A percentile compares a stretch with the other conserved stretches of the same genome.
Evolutionary conservation across 345 rosid genomes (phyloP).

Genomic region (Cardamine resedifolia): DNA sequence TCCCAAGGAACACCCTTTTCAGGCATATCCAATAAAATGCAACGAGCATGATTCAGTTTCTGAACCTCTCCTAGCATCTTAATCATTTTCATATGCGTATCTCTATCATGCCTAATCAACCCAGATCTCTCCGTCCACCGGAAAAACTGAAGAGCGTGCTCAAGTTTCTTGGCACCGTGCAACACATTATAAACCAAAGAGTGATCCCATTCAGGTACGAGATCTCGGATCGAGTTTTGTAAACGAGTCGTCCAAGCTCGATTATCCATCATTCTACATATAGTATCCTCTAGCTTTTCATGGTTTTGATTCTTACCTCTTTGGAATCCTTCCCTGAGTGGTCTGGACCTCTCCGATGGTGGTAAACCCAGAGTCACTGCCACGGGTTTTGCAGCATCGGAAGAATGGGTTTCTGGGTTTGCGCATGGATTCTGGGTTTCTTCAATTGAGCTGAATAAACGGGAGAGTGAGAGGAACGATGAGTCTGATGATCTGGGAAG

Average conservation of each 20-base stretch:
- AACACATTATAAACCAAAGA: constrained; percentile 75
- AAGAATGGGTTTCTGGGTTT: constrained; percentile 14
- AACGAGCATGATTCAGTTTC: constrained; percentile 82
- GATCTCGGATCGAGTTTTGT: constrained; percentile 80
- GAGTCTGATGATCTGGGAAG: constrained; percentile 42
- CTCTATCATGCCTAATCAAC: constrained; percentile 67
- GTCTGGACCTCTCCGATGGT: constrained; percentile 12
- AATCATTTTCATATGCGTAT: constrained; percentile 72
- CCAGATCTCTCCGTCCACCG: constrained; percentile 93
- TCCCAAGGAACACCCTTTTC: constrained; percentile 80
- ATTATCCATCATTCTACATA: constrained; percentile 86
- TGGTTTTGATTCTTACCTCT: constrained; percentile 45
- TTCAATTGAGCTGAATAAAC: constrained; percentile 48
- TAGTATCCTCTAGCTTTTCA: constrained; percentile 69
- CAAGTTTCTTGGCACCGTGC: constrained; percentile 66
- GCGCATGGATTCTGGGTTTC: constrained; percentile 15
- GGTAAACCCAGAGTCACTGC: not conserved
- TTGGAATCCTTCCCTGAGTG: constrained; percentile 36
- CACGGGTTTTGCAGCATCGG: constrained; percentile 27
- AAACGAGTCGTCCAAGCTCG: constrained; percentile 89
- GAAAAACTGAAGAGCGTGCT: constrained; percentile 92
- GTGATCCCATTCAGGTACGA: constrained; percentile 77
- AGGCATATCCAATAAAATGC: constrained; percentile 87
- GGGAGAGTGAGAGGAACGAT: constrained; percentile 20
- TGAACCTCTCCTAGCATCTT: constrained; percentile 68